phyloP scores from a whole-genome alignment of 2,329 filamentous ascomycete genomes.

The Metarhizium brunneum region DNA sequence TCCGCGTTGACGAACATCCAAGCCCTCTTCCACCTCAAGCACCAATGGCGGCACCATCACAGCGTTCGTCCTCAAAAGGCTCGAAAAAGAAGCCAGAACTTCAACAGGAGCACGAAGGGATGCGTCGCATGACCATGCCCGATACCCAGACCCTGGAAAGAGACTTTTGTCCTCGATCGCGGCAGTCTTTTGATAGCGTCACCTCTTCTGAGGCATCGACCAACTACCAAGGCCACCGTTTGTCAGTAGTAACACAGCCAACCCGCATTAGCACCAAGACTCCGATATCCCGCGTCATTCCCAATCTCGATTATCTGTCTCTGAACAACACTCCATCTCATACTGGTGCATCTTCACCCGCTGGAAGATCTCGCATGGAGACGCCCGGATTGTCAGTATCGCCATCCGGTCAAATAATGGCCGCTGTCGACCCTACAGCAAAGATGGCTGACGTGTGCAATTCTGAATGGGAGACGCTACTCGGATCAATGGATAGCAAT shows the following conservation, averaged over 20 bases:
- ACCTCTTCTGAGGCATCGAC: conserved; percentile 2
- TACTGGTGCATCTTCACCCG: conserved; percentile 41
- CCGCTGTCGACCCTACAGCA: conserved; percentile 7
- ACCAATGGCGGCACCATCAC: conserved; percentile 12
- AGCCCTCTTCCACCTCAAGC: conserved; percentile 1
- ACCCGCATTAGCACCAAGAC: conserved; percentile 26
- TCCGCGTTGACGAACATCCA: conserved; percentile 33
- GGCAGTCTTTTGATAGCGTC: conserved; percentile 38
- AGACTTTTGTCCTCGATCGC: conserved; percentile 31
- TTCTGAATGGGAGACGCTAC: conserved; percentile 73
- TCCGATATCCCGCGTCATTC: conserved; percentile 13
- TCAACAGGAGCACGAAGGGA: conserved; percentile 45
- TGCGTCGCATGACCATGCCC: conserved; percentile 48
- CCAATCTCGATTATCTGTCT: conserved; percentile 51
- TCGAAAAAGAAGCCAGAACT: conserved; percentile 35
- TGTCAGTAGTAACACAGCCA: conserved; percentile 35
- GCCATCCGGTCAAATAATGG: background rate
- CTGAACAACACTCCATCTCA: conserved; percentile 36
- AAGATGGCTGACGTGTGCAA: conserved; percentile 43
- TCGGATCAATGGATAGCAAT: conserved; percentile 74
- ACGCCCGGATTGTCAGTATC: conserved; percentile 8
- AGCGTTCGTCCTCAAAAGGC: conserved; percentile 24
- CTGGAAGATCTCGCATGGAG: conserved; percentile 30
- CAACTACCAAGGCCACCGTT: conserved; percentile 34
- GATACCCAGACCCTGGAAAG: conserved; percentile 22